Evolutionary conservation across 2,329 filamentous ascomycete genomes (phyloP).

Genomic region (Penicillium vulpinum): DNA sequence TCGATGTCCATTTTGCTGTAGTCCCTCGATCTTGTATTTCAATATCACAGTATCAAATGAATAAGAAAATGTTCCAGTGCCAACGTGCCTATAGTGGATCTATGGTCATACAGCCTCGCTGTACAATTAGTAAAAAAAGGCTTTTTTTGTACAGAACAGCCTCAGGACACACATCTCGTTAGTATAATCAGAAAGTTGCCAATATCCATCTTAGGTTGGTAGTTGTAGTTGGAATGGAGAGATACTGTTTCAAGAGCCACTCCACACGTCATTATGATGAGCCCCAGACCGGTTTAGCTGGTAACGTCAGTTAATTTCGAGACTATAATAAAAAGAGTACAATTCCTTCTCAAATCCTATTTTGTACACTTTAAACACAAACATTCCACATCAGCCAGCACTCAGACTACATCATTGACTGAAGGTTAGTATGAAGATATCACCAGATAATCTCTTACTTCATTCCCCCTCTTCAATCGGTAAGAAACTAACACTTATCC

Average conservation of each 20-base stretch:
- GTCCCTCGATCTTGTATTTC: neutral
- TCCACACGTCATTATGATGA: slow-evolving; percentile 36
- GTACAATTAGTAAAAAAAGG: neutral
- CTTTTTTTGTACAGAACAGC: too few species aligned
- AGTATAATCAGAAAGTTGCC: too few species aligned
- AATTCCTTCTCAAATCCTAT: neutral
- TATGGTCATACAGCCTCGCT: neutral
- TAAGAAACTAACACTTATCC: neutral
- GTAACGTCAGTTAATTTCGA: slow-evolving; percentile 17
- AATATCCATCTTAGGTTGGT: neutral
- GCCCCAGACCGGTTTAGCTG: slow-evolving; percentile 16
- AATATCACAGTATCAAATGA: neutral
- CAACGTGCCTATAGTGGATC: too few species aligned
- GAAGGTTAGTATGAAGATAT: neutral
- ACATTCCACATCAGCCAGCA: neutral
- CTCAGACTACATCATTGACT: neutral
- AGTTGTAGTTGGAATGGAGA: neutral
- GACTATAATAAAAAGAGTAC: neutral
- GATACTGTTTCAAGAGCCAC: neutral
- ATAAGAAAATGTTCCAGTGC: too few species aligned
- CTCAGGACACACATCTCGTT: too few species aligned
- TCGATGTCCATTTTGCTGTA: neutral
- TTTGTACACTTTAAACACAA: neutral
- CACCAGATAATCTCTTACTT: neutral
- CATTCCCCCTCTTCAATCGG: neutral